Conservation (phyloP, 139 green algal genomes). For the Desmodesmus armatus region DNA sequence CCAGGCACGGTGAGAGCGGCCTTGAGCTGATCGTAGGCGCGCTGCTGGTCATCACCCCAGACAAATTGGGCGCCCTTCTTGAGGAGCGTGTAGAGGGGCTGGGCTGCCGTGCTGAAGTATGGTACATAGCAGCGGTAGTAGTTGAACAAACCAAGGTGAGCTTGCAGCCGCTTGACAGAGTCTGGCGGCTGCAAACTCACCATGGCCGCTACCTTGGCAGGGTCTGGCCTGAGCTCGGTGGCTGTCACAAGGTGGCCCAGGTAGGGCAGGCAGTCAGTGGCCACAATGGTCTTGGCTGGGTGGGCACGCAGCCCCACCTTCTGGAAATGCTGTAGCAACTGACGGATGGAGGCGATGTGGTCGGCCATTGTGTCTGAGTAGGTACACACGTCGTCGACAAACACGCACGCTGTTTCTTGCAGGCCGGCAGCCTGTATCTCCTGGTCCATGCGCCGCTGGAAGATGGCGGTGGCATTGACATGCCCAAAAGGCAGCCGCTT, state of each 20-base stretch:
- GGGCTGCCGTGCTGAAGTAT: slow-evolving; percentile 33
- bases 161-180: slow-evolving; percentile 37
- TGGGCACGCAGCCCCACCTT: slow-evolving; percentile 41
- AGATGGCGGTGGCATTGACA: slow-evolving; percentile 34
- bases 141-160: slow-evolving; percentile 49
- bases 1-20: neutral
- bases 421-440: neutral
- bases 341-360: slow-evolving; percentile 4
- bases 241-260: slow-evolving; percentile 53
- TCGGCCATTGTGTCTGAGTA: slow-evolving; percentile 1
- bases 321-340: slow-evolving; percentile 8
- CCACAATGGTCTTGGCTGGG: slow-evolving; percentile 44
- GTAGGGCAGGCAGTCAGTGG: slow-evolving; percentile 41
- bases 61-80: slow-evolving; percentile 30
- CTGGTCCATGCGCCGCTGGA: slow-evolving; percentile 26
- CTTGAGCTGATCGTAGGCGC: slow-evolving; percentile 35
- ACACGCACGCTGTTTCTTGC: too few relatives aligned
- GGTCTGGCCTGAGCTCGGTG: slow-evolving; percentile 23
- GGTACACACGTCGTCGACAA: slow-evolving; percentile 51
- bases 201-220: slow-evolving; percentile 55
- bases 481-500: slow-evolving; percentile 40
- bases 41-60: slow-evolving; percentile 23
- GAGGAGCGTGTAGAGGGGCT: slow-evolving; percentile 49
- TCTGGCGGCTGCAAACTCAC: slow-evolving; percentile 41
- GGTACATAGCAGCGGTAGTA: slow-evolving; percentile 58